Evolutionary conservation across 2,329 filamentous ascomycete genomes (phyloP).

Genomic region (Alternaria sp.): DNA sequence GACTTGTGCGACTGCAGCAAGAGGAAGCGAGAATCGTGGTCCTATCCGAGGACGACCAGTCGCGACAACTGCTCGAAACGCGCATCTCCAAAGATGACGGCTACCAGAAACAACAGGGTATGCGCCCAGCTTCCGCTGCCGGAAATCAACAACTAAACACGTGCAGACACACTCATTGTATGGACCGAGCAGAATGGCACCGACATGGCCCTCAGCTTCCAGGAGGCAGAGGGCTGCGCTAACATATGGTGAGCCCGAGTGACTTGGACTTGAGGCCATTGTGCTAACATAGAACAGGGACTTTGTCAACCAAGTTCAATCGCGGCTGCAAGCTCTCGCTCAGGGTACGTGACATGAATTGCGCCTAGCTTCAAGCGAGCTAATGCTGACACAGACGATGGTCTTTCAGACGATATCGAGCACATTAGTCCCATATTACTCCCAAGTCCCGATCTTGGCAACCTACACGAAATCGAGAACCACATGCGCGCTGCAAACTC

Average conservation of each 20-base stretch:
- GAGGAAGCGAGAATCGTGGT: conserved; percentile 90
- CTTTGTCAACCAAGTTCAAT: conserved; percentile 87
- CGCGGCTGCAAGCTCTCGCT: conserved; percentile 70
- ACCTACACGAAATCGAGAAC: conserved; percentile 83
- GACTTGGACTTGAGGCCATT: conserved; percentile 6
- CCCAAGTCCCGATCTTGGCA: conserved; percentile 80
- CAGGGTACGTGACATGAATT: conserved; percentile 62
- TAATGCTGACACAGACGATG: conserved; percentile 70
- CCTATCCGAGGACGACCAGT: conserved; percentile 90
- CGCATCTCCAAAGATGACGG: conserved; percentile 92
- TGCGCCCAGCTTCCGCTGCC: conserved; percentile 32
- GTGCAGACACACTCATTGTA: conserved; percentile 89
- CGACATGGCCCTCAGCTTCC: conserved; percentile 98
- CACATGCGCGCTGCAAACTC: conserved; percentile 81
- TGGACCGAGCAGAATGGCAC: conserved; percentile 93
- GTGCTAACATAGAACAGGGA: conserved; percentile 68
- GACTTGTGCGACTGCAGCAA: conserved; percentile 62
- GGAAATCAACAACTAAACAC: conserved; percentile 30
- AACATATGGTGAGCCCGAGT: conserved; percentile 76
- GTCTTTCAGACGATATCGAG: conserved; percentile 87
- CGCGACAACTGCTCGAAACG: conserved; percentile 84
- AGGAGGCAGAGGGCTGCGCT: conserved; percentile 93
- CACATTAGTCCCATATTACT: conserved; percentile 74
- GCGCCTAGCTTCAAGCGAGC: conserved; percentile 14
- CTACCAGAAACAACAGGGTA: conserved; percentile 98